Evolutionary conservation across 352 stramenopile species (phyloP).

Genomic region (Globisporangium megalacanthum): DNA sequence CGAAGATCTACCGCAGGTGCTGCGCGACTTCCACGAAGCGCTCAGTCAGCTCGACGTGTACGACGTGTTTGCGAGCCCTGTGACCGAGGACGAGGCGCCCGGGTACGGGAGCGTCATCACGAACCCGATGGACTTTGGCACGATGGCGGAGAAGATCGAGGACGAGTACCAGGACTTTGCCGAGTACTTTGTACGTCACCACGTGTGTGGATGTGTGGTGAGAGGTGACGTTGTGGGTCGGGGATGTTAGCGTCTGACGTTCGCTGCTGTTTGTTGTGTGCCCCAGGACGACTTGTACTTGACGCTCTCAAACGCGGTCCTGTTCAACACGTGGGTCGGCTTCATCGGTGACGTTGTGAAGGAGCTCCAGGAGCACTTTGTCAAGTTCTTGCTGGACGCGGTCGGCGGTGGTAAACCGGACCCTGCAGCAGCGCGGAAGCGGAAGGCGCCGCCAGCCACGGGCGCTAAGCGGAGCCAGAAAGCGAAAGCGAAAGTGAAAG

Average conservation of each 20-base stretch:
- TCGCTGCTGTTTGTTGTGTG: constrained; percentile 2
- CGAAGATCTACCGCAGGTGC: constrained; percentile 48
- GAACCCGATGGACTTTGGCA: constrained; percentile 93
- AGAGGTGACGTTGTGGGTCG: neutral
- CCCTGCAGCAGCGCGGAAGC: constrained; percentile 8
- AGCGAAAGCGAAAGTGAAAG: neutral
- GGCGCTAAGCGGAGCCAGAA: neutral
- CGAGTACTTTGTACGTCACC: constrained; percentile 64
- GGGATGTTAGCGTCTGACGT: constrained; percentile 1
- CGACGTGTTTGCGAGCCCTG: constrained; percentile 83
- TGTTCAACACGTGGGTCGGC: constrained; percentile 68
- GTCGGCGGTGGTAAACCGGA: constrained; percentile 28
- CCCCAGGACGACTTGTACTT: constrained; percentile 60
- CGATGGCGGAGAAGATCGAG: constrained; percentile 82
- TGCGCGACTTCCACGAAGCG: constrained; percentile 70
- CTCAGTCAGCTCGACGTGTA: constrained; percentile 69
- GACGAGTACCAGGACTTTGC: constrained; percentile 55
- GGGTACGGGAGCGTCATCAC: constrained; percentile 89
- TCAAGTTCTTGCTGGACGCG: constrained; percentile 71
- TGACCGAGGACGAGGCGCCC: constrained; percentile 89
- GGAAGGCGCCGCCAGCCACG: neutral
- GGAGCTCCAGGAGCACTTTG: constrained; percentile 63
- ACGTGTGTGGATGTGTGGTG: neutral
- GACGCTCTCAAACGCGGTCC: constrained; percentile 76
- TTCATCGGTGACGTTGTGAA: constrained; percentile 52